A percentile compares a stretch with the other conserved stretches of the same genome.
phyloP scores from a whole-genome alignment of 768 basidiomycete species.

The Mycena polygramma region DNA sequence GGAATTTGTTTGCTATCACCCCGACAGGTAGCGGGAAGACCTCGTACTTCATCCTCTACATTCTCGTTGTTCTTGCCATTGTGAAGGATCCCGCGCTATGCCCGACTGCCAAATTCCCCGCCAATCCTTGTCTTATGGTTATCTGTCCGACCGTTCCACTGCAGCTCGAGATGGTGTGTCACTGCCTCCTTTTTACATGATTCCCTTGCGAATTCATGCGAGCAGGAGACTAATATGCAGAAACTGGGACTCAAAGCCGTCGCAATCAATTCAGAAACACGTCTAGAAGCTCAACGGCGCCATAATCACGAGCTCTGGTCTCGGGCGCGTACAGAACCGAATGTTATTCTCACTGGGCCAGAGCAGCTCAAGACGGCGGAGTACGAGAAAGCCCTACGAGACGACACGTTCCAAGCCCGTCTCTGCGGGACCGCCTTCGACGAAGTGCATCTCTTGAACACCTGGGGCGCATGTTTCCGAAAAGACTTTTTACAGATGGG shows the following conservation, averaged over 20 bases:
- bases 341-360: conserved; percentile 9
- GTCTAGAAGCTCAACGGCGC: conserved; percentile 16
- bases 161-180: conserved; percentile 38
- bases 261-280: conserved; percentile 33
- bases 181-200: neutral
- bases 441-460: conserved; percentile 36
- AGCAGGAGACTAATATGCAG: neutral
- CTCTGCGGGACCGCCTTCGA: conserved; percentile 33
- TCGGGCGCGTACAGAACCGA: conserved; percentile 10
- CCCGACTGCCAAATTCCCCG: conserved; percentile 23
- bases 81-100: conserved; percentile 29
- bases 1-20: conserved; percentile 33
- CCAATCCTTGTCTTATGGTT: conserved; percentile 35
- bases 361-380: conserved; percentile 31
- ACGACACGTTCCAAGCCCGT: conserved; percentile 23
- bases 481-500: conserved; percentile 34
- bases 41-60: conserved; percentile 32
- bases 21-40: conserved; percentile 44
- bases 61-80: conserved; percentile 36
- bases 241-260: conserved; percentile 14
- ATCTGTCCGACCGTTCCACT: conserved; percentile 38
- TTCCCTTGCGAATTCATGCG: neutral
- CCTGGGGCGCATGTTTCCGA: conserved; percentile 33
- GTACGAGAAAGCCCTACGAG: conserved; percentile 28
- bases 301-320: conserved; percentile 31